Evolutionary conservation across 345 rosid species (phyloP).

Genomic region (Rhodamnia rubescens): DNA sequence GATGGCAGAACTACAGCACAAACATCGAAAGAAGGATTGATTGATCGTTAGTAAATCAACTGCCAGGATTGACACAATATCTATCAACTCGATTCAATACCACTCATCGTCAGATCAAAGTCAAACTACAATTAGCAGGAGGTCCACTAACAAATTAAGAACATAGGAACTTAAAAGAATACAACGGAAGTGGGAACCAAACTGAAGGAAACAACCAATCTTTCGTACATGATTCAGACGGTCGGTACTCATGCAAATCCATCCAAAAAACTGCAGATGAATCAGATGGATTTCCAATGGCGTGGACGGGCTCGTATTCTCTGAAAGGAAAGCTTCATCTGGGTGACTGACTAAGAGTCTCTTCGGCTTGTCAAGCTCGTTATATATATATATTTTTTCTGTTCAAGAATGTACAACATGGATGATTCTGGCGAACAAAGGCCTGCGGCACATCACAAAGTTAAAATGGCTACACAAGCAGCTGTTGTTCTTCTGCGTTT

Average conservation of each 20-base stretch:
- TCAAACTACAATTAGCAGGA: not conserved
- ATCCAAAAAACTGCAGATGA: not conserved
- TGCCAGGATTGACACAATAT: not conserved
- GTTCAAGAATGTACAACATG: not conserved
- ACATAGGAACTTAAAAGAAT: not conserved
- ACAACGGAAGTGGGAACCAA: not conserved
- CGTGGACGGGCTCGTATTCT: not conserved
- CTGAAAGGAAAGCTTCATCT: not conserved
- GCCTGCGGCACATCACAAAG: constrained; percentile 4
- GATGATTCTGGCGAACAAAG: not conserved
- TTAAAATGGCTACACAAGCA: constrained; percentile 19
- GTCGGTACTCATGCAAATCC: not conserved
- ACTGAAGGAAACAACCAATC: not conserved
- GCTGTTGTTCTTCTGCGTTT: constrained; percentile 70
- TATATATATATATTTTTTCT: not conserved
- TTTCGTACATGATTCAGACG: not conserved
- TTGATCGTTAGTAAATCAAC: not conserved
- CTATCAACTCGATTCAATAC: no score
- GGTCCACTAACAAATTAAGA: not conserved
- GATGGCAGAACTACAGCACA: not conserved
- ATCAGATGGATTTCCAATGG: not conserved
- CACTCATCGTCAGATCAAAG: not conserved
- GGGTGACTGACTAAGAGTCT: not conserved
- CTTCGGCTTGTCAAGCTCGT: not conserved
- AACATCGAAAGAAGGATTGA: not conserved